Percentiles rank a stretch among this genome's conserved stretches.
Conservation (phyloP, 2,329 filamentous ascomycete genomes). For the Fusarium xylarioides region DNA sequence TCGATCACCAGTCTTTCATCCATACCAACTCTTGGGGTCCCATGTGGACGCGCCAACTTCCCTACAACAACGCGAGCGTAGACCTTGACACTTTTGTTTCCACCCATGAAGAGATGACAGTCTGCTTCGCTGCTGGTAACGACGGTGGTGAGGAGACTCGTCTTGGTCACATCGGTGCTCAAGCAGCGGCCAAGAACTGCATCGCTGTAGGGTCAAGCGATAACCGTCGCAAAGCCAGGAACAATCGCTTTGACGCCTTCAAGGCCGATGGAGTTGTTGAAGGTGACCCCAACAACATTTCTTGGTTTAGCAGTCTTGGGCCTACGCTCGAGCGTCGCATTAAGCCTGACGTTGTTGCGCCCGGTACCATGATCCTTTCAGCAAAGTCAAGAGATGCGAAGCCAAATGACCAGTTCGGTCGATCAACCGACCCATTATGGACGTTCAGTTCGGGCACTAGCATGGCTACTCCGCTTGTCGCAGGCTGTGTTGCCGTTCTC, state of each 20-base stretch:
- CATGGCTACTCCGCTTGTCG: not conserved
- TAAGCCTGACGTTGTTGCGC: not conserved
- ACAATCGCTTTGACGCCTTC: accelerated
- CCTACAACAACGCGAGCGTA: accelerated
- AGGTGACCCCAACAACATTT: not conserved
- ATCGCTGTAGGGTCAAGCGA: not conserved
- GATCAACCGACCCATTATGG: not conserved
- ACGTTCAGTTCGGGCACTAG: not conserved
- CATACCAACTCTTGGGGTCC: not conserved
- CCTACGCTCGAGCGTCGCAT: not conserved
- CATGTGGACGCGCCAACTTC: accelerated
- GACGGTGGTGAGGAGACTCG: accelerated
- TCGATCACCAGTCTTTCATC: not conserved
- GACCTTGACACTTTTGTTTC: not conserved
- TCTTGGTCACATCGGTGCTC: not conserved
- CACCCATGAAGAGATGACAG: not conserved
- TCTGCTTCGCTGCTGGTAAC: not conserved
- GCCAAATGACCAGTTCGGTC: accelerated
- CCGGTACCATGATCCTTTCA: not conserved
- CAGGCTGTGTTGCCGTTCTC: not conserved
- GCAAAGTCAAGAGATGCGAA: not conserved
- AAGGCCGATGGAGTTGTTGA: not conserved
- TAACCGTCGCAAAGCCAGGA: not conserved
- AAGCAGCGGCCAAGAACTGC: not conserved
- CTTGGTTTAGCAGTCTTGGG: not conserved